Conservation (phyloP, 192 early-diverging fungal species). For the Linnemannia elongata region DNA sequence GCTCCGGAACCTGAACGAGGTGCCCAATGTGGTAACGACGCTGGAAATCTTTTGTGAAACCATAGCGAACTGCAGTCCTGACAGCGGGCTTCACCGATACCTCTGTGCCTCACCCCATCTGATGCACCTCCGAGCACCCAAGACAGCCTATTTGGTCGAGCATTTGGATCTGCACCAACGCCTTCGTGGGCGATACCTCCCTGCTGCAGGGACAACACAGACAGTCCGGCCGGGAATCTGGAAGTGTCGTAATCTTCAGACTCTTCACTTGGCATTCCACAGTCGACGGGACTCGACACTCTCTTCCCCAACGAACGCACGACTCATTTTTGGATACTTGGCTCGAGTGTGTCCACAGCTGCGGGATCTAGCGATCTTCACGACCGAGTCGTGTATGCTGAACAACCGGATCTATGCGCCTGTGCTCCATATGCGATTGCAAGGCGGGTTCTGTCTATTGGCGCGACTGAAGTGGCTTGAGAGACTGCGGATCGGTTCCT, state of each 20-base stretch:
- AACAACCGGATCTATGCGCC: neutral
- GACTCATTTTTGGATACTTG: neutral
- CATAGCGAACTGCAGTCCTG: neutral
- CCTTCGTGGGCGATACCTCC: neutral
- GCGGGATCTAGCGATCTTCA: neutral
- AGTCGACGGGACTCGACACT: neutral
- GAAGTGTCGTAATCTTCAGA: neutral
- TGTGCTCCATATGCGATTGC: neutral
- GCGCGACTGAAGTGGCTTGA: neutral
- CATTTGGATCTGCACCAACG: neutral
- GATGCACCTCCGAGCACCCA: slow-evolving; percentile 3
- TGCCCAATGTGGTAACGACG: neutral
- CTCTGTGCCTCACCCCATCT: neutral
- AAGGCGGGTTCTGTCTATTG: neutral
- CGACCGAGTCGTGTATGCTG: neutral
- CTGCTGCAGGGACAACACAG: neutral
- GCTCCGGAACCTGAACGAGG: neutral
- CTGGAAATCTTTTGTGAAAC: neutral
- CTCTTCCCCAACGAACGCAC: neutral
- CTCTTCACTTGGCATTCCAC: neutral
- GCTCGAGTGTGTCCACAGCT: neutral
- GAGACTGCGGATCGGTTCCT: neutral
- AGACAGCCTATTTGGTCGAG: neutral
- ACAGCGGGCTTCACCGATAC: neutral
- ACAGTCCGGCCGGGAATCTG: neutral